Evolutionary conservation across 2,329 filamentous ascomycete species (phyloP), one percentile per base, ranked within the genome.

Genomic region (Aspergillus tubingensis): DNA sequence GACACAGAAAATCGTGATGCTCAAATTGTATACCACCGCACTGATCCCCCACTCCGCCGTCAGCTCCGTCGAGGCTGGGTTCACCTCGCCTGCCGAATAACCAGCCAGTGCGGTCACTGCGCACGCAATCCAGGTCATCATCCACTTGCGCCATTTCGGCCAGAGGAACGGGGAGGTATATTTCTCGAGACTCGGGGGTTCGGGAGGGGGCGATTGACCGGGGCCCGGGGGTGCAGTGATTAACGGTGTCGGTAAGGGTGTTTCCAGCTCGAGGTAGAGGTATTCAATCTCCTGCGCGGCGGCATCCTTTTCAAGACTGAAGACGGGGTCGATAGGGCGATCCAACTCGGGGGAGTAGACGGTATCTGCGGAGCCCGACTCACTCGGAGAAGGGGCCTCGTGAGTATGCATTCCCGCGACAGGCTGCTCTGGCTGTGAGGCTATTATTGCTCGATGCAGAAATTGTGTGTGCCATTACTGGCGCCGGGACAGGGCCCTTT

Each of bases 1-100:
- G 36, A 83, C 70, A 49, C 91, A 95, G 75, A 95, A 97, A 0
- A 86, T 85, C 0, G 92, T 96, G 62, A 96, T 91, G 36, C 91
- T 91, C 1, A 87, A 80, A 5, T 90, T 79, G n/a, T 88, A 84
- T 1, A 87, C 87, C n/a, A 89, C 81, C 8, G 81, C 79, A 41
- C 86, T 88, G 0, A 91, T 81, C 3, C 83, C 74, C 77, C 91
- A 91, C 69, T 90, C 85, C 1, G 78, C 74, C 1, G 83, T 83
- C 81, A 96, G 87, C 56, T 90, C 83, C 5, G 75, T 74, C 0
- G 87, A 79, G 0, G 90, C 86, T 0, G 91, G 88, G 6, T 88
- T 89, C 74, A 95, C 95, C 2, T 91, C 85, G 3, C 92, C 92
- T 0, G 92, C 90, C 0, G 89, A 85, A 74, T 93, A 96, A 6